Conservation (phyloP, 306 rosid species). For the Mimosa pudica region DNA sequence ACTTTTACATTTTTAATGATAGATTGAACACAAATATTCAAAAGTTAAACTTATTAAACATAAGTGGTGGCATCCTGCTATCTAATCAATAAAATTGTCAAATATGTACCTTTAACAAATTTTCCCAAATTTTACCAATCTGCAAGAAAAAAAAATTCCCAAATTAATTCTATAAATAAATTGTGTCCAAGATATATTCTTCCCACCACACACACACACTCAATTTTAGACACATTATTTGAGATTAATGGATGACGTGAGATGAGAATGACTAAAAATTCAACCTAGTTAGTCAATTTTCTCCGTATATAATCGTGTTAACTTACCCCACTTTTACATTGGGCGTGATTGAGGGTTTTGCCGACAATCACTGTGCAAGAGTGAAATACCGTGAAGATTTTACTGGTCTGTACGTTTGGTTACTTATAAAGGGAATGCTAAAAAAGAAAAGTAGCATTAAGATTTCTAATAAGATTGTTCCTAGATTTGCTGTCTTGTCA, state of each 20-base stretch:
- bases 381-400: not conserved
- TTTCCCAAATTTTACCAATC: too few relatives aligned
- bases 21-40: too few relatives aligned
- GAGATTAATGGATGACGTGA: not conserved
- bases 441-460: not conserved
- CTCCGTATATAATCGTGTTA: not conserved
- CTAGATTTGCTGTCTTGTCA: conserved; percentile 30
- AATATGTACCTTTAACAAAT: too few relatives aligned
- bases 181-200: too few relatives aligned
- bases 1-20: too few relatives aligned
- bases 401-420: not conserved
- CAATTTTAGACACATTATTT: not conserved
- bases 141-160: too few relatives aligned
- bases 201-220: not conserved
- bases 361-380: conserved; percentile 39
- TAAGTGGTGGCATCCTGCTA: too few relatives aligned
- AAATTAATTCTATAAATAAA: too few relatives aligned
- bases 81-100: too few relatives aligned
- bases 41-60: too few relatives aligned
- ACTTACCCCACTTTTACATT: conserved; percentile 27
- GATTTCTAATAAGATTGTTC: conserved; percentile 17
- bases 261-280: not conserved
- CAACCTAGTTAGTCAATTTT: not conserved
- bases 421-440: not conserved
- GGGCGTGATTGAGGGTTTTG: conserved; percentile 34